Percentiles rank a stretch among this genome's conserved stretches.
Evolutionary conservation across 768 basidiomycete species (phyloP).

Genomic region (Serendipita vermifera): DNA sequence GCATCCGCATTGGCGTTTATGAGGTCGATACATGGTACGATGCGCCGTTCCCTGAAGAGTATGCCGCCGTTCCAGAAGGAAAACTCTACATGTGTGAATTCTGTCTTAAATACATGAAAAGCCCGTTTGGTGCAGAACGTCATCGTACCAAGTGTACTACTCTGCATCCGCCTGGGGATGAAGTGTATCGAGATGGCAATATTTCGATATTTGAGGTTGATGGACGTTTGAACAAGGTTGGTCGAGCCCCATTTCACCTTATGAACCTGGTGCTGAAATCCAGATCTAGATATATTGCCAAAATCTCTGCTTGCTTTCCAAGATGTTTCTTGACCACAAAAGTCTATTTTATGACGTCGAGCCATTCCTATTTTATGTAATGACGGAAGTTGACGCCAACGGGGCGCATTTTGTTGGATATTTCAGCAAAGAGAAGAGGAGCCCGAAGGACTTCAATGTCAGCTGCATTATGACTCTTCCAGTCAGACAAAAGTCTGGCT

Average conservation of each 20-base stretch:
- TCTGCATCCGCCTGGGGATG: constrained; percentile 92
- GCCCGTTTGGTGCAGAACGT: constrained; percentile 67
- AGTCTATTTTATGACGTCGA: constrained; percentile 99
- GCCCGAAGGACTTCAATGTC: constrained; percentile 90
- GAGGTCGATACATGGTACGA: constrained; percentile 99
- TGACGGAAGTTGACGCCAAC: constrained; percentile 78
- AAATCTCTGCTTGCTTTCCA: constrained; percentile 91
- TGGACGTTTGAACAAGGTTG: constrained; percentile 90
- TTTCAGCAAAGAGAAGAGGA: constrained; percentile 97
- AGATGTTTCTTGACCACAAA: constrained; percentile 99
- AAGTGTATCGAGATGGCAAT: constrained; percentile 83
- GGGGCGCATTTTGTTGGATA: constrained; percentile 96
- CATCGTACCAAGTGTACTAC: constrained; percentile 91
- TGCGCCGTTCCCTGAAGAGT: constrained; percentile 97
- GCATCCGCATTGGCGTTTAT: constrained; percentile 77
- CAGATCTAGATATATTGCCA: constrained; percentile 82
- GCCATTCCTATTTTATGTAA: constrained; percentile 97
- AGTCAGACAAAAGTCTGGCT: constrained; percentile 84
- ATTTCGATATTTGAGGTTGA: constrained; percentile 96
- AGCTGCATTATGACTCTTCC: constrained; percentile 99
- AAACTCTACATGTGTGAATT: constrained; percentile 95
- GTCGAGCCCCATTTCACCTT: constrained; percentile 7
- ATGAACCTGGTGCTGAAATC: not conserved
- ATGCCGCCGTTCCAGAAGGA: constrained; percentile 82
- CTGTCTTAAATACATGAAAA: constrained; percentile 97